Conservation (phyloP, 495 filamentous ascomycete species). For the Podospora pseudopauciseta region DNA sequence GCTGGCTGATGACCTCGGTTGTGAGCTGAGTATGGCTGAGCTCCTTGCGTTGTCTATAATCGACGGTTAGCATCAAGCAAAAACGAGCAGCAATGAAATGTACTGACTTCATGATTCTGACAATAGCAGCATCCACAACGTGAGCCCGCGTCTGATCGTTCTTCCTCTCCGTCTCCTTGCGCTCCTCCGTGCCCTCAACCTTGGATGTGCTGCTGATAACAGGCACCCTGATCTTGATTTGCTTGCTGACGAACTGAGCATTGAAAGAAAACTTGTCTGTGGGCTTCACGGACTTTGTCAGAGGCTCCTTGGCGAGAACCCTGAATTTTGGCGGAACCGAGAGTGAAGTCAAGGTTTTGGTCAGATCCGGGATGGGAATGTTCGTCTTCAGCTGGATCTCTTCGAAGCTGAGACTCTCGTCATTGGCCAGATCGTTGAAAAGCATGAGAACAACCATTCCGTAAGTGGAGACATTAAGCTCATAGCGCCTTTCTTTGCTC, state of each 20-base stretch:
- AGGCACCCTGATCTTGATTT: conserved; percentile 73
- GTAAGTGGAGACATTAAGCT: conserved; percentile 89
- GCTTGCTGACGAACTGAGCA: conserved; percentile 72
- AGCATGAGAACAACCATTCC: conserved; percentile 85
- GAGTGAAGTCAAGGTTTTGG: conserved; percentile 78
- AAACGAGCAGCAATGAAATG: conserved; percentile 17
- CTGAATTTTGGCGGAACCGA: conserved; percentile 81
- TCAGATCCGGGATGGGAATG: conserved; percentile 75
- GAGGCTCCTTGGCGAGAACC: conserved; percentile 77
- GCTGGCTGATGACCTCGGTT: conserved; percentile 77
- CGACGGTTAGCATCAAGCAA: conserved; percentile 7
- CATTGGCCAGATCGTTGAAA: conserved; percentile 74
- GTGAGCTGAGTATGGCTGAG: conserved; percentile 77
- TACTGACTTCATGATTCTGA: conserved; percentile 92
- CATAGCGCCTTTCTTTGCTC: conserved; percentile 72
- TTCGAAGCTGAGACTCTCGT: conserved; percentile 67
- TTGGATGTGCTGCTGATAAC: conserved; percentile 73
- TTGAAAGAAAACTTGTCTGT: conserved; percentile 86
- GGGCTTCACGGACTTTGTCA: conserved; percentile 73
- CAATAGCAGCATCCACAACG: conserved; percentile 83
- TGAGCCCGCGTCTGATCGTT: conserved; percentile 75
- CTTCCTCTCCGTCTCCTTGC: conserved; percentile 82
- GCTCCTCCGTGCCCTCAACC: conserved; percentile 79
- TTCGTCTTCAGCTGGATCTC: conserved; percentile 80
- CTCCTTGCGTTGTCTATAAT: conserved; percentile 77